Evolutionary conservation across 352 stramenopile species (phyloP).

Genomic region (Phytophthora constricta): DNA sequence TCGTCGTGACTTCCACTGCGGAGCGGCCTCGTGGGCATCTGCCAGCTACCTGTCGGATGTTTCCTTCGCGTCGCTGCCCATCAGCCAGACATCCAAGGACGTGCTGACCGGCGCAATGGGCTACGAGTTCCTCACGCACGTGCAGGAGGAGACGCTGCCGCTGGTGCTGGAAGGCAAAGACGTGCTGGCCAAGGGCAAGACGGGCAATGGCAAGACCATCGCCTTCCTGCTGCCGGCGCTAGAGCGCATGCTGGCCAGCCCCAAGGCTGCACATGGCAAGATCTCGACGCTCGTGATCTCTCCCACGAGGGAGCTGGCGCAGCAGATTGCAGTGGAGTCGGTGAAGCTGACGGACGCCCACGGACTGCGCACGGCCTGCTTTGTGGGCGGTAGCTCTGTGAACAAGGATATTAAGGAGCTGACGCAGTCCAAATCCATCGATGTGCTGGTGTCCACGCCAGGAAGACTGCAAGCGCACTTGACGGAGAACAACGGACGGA

Average conservation of each 20-base stretch:
- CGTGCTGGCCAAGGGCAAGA: conserved; percentile 92
- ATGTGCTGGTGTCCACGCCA: conserved; percentile 97
- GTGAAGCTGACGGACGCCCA: conserved; percentile 89
- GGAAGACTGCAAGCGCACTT: conserved; percentile 96
- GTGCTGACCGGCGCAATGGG: conserved; percentile 81
- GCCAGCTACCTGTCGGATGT: conserved; percentile 52
- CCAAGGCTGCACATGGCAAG: conserved; percentile 68
- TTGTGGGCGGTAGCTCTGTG: conserved; percentile 91
- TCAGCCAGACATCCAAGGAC: conserved; percentile 62
- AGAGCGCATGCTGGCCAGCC: conserved; percentile 75
- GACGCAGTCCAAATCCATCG: conserved; percentile 45
- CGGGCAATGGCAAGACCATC: conserved; percentile 91
- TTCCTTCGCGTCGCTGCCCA: conserved; percentile 50
- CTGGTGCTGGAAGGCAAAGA: conserved; percentile 78
- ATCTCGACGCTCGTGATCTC: conserved; percentile 94
- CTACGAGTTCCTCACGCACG: conserved; percentile 89
- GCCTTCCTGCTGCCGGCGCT: conserved; percentile 82
- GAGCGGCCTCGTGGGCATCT: conserved; percentile 13
- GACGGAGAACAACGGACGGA: conserved; percentile 90
- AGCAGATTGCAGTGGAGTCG: conserved; percentile 95
- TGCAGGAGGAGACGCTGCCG: conserved; percentile 90
- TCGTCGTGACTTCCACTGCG: conserved; percentile 22
- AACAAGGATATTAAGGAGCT: conserved; percentile 66
- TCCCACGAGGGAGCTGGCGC: conserved; percentile 95
- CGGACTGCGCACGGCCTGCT: conserved; percentile 62